Percentiles rank a stretch among this genome's conserved stretches.
Conservation (phyloP, 2,329 filamentous ascomycete species). For the Hypoxylon sp. region DNA sequence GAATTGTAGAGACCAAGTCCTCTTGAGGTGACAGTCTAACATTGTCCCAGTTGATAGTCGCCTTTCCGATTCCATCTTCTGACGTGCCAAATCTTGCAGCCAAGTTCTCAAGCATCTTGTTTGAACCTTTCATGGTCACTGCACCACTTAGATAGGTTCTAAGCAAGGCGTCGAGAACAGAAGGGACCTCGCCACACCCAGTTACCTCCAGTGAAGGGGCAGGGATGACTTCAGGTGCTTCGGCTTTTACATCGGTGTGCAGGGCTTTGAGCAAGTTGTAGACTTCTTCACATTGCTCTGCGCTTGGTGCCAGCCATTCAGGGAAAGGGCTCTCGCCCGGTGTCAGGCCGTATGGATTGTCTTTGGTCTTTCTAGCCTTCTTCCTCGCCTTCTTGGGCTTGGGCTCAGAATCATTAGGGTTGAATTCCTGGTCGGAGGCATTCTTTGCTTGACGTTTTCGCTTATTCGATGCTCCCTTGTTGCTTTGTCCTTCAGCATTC, state of each 20-base stretch:
- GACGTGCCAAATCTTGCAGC: slow-evolving; percentile 73
- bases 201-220: slow-evolving; percentile 78
- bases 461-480: slow-evolving; percentile 11
- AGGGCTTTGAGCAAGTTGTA: slow-evolving; percentile 73
- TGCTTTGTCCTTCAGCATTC: neutral
- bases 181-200: slow-evolving; percentile 74
- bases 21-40: slow-evolving; percentile 72
- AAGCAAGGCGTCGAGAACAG: slow-evolving; percentile 68
- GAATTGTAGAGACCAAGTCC: slow-evolving; percentile 78
- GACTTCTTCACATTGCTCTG: slow-evolving; percentile 78
- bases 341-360: slow-evolving; percentile 67
- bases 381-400: slow-evolving; percentile 44
- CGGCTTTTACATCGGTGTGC: slow-evolving; percentile 74
- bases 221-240: slow-evolving; percentile 74
- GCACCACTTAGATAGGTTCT: slow-evolving; percentile 68
- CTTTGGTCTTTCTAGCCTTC: slow-evolving; percentile 52
- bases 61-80: slow-evolving; percentile 74
- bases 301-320: slow-evolving; percentile 74
- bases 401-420: slow-evolving; percentile 1
- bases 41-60: slow-evolving; percentile 82
- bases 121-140: slow-evolving; percentile 68
- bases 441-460: slow-evolving; percentile 18
- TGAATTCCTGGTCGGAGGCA: neutral
- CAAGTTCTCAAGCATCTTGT: slow-evolving; percentile 75
- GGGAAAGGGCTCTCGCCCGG: slow-evolving; percentile 77